Percentiles rank a stretch among this genome's conserved stretches.
phyloP scores from a whole-genome alignment of 2,329 filamentous ascomycete genomes.

The Cadophora luteo-olivacea region DNA sequence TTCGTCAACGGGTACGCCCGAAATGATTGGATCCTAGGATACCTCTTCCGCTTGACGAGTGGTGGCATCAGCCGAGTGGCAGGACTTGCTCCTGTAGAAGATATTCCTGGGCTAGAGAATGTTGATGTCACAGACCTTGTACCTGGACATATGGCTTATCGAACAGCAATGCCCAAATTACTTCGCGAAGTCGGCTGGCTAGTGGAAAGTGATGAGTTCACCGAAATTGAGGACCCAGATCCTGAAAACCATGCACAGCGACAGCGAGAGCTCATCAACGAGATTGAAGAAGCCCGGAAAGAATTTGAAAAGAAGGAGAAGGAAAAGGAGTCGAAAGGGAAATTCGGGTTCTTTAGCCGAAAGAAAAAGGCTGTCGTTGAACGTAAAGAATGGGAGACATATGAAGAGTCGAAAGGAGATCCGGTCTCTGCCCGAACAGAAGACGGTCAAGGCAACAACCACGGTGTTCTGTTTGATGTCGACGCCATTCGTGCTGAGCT shows the following conservation, averaged over 20 bases:
- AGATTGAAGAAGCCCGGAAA: constrained; percentile 93
- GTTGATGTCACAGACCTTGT: constrained; percentile 86
- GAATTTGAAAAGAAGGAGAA: constrained; percentile 80
- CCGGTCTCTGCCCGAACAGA: constrained; percentile 26
- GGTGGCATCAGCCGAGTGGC: constrained; percentile 90
- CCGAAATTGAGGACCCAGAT: constrained; percentile 95
- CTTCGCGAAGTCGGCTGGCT: constrained; percentile 89
- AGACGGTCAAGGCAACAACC: constrained; percentile 44
- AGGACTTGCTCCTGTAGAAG: constrained; percentile 78
- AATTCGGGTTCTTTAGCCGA: constrained; percentile 80
- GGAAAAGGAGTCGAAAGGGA: constrained; percentile 61
- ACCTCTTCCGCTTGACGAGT: constrained; percentile 92
- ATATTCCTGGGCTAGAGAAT: constrained; percentile 84
- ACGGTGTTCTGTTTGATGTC: constrained; percentile 83
- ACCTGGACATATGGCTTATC: constrained; percentile 95
- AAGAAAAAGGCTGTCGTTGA: constrained; percentile 74
- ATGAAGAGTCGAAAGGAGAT: constrained; percentile 74
- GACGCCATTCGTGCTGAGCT: constrained; percentile 91
- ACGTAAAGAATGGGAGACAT: constrained; percentile 93
- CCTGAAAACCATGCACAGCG: constrained; percentile 88
- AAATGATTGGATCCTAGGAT: constrained; percentile 97
- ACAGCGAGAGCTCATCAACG: constrained; percentile 91
- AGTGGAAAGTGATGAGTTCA: constrained; percentile 92
- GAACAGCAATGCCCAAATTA: constrained; percentile 86
- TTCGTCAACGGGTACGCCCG: constrained; percentile 94